These are phyloP conservation scores for Geotrichum carabidarum DNA, from an alignment of 1,139 yeast genomes.

Conservation along the genomic window DNA sequence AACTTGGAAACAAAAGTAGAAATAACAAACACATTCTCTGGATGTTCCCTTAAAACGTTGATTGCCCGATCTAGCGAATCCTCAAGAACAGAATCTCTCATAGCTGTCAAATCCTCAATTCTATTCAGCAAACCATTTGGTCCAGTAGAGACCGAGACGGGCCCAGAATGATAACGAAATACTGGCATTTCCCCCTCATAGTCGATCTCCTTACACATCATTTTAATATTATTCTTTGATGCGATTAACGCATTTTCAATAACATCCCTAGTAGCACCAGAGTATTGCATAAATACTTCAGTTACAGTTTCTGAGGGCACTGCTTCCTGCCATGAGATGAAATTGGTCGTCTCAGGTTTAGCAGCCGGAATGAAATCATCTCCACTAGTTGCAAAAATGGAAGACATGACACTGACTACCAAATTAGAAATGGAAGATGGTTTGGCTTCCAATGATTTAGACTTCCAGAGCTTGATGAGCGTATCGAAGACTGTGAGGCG, in stretches of 20 bases:
- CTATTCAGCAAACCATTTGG: conserved; percentile 35
- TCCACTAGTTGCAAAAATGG: conserved; percentile 24
- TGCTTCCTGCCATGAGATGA: conserved; percentile 40
- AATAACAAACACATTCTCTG: conserved; percentile 47
- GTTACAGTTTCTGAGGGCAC: conserved; percentile 44
- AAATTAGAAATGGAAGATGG: conserved; percentile 25
- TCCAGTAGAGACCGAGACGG: conserved; percentile 29
- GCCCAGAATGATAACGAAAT: conserved; percentile 18
- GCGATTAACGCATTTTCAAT: conserved; percentile 3
- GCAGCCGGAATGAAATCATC: conserved; percentile 22
- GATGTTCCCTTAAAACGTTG: conserved; percentile 46
- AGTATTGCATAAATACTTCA: too few relatives aligned
- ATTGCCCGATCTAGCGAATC: conserved; percentile 47
- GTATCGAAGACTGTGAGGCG: conserved; percentile 28
- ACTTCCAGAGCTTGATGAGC: conserved; percentile 30
- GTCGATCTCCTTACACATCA: neutral
- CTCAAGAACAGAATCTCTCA: conserved; percentile 38
- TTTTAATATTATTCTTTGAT: conserved; percentile 2
- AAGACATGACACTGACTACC: conserved; percentile 26
- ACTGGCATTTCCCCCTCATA: neutral
- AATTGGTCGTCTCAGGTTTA: neutral
- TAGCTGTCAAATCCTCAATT: conserved; percentile 41
- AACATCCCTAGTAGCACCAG: conserved; percentile 44
- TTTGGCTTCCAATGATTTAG: conserved; percentile 25
- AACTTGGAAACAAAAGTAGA: conserved; percentile 45